Percentiles rank a stretch among this genome's conserved stretches.
These are phyloP conservation scores for Hypoxylon trugodes DNA, from an alignment of 495 filamentous ascomycete genomes.

Conservation along the genomic window DNA sequence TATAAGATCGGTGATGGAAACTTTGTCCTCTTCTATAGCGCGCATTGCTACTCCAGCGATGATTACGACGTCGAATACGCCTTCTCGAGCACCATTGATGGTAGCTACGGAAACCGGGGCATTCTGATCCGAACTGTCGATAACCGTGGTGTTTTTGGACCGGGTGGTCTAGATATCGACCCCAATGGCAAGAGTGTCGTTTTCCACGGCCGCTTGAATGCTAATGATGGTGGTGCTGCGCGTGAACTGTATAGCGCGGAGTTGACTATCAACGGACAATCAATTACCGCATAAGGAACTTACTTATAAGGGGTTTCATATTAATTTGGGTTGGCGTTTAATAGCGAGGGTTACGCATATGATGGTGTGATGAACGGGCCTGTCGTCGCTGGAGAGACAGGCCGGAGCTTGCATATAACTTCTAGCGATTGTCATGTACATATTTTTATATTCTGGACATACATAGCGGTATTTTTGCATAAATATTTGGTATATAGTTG, in stretches of 20 bases:
- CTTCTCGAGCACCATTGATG: constrained; percentile 53
- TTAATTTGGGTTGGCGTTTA: neutral
- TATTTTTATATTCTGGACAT: constrained; percentile 13
- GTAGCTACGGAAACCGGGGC: constrained; percentile 57
- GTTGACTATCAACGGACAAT: constrained; percentile 39
- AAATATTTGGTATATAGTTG: neutral
- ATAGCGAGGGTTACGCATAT: neutral
- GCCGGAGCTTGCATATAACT: constrained; percentile 2
- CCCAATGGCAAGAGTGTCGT: constrained; percentile 40
- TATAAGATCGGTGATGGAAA: constrained; percentile 54
- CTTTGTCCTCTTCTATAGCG: constrained; percentile 70
- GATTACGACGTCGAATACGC: constrained; percentile 66
- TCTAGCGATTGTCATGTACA: constrained; percentile 20
- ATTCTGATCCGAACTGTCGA: constrained; percentile 42
- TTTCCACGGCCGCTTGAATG: constrained; percentile 41
- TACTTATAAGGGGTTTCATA: neutral
- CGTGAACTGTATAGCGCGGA: constrained; percentile 39
- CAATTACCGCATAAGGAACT: constrained; percentile 11
- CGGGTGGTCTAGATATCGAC: constrained; percentile 44
- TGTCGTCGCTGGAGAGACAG: neutral
- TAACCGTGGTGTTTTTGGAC: constrained; percentile 38
- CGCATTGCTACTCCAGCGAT: constrained; percentile 61
- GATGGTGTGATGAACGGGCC: constrained; percentile 3
- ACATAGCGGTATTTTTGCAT: neutral
- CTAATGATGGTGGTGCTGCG: constrained; percentile 22